These are phyloP conservation scores for Dictyostelium capitatum DNA, from an alignment of 78 protist genomes.

Conservation along the genomic window DNA sequence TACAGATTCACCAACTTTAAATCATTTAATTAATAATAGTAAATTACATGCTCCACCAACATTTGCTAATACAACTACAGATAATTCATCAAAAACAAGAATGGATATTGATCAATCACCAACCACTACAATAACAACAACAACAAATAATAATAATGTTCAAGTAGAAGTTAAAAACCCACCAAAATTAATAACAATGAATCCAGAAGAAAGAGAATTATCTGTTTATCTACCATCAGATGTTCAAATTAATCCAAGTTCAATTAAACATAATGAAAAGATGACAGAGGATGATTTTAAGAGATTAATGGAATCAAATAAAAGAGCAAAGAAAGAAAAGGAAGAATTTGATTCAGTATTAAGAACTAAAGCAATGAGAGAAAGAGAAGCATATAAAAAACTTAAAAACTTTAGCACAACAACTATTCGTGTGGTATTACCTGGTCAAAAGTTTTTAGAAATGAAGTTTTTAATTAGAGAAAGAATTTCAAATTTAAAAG, in stretches of 20 bases:
- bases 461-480: conserved; percentile 55
- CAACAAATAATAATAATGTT: not conserved
- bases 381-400: conserved; percentile 34
- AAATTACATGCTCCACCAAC: conserved; percentile 11
- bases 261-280: conserved; percentile 35
- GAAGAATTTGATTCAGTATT: conserved; percentile 37
- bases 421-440: conserved; percentile 25
- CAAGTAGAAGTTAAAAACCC: not conserved
- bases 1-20: conserved; percentile 1
- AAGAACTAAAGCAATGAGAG: conserved; percentile 73
- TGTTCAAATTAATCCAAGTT: conserved; percentile 29
- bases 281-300: conserved; percentile 71
- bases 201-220: conserved; percentile 51
- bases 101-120: conserved; percentile 14
- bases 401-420: conserved; percentile 22
- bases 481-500: conserved; percentile 2
- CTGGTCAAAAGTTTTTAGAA: conserved; percentile 44
- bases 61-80: not conserved
- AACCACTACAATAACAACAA: not conserved
- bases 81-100: conserved; percentile 22
- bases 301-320: conserved; percentile 48
- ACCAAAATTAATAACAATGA: not conserved
- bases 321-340: conserved; percentile 54
- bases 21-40: too few relatives aligned
- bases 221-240: conserved; percentile 36